phyloP scores from a whole-genome alignment of 78 protist genomes.

The Speleostelium caveatum region DNA sequence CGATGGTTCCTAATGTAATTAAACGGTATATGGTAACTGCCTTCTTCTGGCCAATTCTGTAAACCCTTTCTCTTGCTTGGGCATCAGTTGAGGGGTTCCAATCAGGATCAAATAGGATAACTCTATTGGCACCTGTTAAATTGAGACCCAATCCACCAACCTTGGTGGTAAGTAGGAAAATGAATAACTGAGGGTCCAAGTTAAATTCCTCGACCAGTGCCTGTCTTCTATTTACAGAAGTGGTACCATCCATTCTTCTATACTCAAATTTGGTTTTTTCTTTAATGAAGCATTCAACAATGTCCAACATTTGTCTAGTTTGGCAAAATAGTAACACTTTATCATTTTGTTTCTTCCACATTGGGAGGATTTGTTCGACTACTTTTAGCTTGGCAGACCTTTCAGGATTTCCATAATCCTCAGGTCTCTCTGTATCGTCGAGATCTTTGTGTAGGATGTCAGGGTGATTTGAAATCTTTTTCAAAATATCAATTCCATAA shows the following conservation, averaged over 20 bases:
- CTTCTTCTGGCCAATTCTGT: conserved; percentile 96
- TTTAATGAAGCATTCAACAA: conserved; percentile 83
- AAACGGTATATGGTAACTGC: conserved; percentile 93
- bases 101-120: conserved; percentile 97
- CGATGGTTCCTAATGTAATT: conserved; percentile 92
- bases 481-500: conserved; percentile 86
- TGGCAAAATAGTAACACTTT: conserved; percentile 93
- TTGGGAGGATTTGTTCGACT: conserved; percentile 81
- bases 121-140: conserved; percentile 97
- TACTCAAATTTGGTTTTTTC: neutral
- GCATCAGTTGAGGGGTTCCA: conserved; percentile 94
- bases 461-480: conserved; percentile 98
- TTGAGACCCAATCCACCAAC: conserved; percentile 96
- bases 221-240: conserved; percentile 87
- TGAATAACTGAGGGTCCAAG: conserved; percentile 75
- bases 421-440: conserved; percentile 38
- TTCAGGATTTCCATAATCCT: conserved; percentile 61
- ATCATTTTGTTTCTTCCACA: conserved; percentile 92
- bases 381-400: conserved; percentile 91
- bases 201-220: conserved; percentile 57
- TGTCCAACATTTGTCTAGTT: conserved; percentile 96
- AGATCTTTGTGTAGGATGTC: conserved; percentile 76
- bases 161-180: conserved; percentile 95
- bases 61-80: conserved; percentile 98
- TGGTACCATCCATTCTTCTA: conserved; percentile 96